phyloP scores from a whole-genome alignment of 78 protist species.

The Dictyostelium discoideum region DNA sequence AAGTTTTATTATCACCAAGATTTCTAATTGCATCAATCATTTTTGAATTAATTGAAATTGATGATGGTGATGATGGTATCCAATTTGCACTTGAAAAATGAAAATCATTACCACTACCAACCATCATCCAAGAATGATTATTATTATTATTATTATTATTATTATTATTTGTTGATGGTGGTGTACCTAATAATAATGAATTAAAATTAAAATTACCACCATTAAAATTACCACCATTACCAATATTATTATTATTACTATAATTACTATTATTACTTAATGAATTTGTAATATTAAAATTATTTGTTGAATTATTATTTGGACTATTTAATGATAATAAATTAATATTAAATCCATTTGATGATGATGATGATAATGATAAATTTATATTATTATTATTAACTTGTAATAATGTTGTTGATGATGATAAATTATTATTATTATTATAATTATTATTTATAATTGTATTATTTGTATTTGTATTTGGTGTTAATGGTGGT shows the following conservation, averaged over 20 bases:
- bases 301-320: neutral
- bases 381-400: constrained; percentile 8
- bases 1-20: neutral
- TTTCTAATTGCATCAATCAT: constrained; percentile 25
- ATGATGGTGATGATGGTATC: constrained; percentile 64
- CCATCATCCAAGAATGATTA: constrained; percentile 9
- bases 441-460: neutral
- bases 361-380: neutral
- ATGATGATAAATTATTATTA: neutral
- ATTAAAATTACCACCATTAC: neutral
- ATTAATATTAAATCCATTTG: constrained; percentile 18
- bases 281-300: neutral
- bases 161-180: neutral
- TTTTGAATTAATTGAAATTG: constrained; percentile 51
- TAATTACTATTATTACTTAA: too few species aligned
- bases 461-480: neutral
- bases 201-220: neutral
- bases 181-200: neutral
- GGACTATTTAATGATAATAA: neutral
- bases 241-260: neutral
- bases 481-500: constrained; percentile 46
- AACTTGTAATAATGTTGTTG: neutral
- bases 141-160: neutral
- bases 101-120: constrained; percentile 9
- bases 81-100: neutral